phyloP scores from a whole-genome alignment of 371 early-diverging fungal genomes.

The Amoeboaphelidium protococcarum region DNA sequence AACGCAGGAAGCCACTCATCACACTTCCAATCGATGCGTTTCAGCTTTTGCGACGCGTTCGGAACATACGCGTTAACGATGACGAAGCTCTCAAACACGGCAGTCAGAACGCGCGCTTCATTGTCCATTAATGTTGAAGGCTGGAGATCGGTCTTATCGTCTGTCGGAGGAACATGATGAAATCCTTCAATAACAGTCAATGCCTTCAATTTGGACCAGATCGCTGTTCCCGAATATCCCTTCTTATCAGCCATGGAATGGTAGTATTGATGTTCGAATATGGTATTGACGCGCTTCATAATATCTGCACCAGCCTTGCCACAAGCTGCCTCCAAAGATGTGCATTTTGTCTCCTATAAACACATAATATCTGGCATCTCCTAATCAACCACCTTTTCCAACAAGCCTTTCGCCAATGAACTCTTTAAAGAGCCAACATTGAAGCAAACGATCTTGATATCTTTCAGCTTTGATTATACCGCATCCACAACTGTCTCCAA shows the following conservation, averaged over 20 bases:
- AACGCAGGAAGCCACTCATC: slow-evolving; percentile 36
- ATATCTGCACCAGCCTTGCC: too few species aligned
- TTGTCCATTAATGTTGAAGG: too few species aligned
- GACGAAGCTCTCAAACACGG: slow-evolving; percentile 33
- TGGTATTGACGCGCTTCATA: too few species aligned
- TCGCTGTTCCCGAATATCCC: too few species aligned
- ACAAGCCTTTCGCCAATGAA: slow-evolving; percentile 45
- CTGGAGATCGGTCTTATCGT: too few species aligned
- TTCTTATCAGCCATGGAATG: slow-evolving; percentile 22
- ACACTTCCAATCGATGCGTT: slow-evolving; percentile 28
- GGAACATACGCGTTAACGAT: slow-evolving; percentile 40
- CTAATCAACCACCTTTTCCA: slow-evolving; percentile 36
- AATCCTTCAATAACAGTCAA: too few species aligned
- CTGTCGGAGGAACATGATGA: too few species aligned
- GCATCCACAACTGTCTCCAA: too few species aligned
- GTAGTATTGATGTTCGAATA: slow-evolving; percentile 4
- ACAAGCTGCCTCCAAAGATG: too few species aligned
- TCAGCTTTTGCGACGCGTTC: slow-evolving; percentile 47
- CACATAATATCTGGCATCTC: slow-evolving; percentile 63
- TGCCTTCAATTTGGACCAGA: too few species aligned
- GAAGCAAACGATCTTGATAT: slow-evolving; percentile 44
- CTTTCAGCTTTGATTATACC: too few species aligned
- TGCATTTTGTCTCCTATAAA: slow-evolving; percentile 61
- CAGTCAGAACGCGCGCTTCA: slow-evolving; percentile 46
- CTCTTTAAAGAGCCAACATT: slow-evolving; percentile 51